Percentiles rank a stretch among this genome's conserved stretches.
These are phyloP conservation scores for Fusarium odoratissimum DNA, from an alignment of 2,329 filamentous ascomycete species.

Conservation along the genomic window DNA sequence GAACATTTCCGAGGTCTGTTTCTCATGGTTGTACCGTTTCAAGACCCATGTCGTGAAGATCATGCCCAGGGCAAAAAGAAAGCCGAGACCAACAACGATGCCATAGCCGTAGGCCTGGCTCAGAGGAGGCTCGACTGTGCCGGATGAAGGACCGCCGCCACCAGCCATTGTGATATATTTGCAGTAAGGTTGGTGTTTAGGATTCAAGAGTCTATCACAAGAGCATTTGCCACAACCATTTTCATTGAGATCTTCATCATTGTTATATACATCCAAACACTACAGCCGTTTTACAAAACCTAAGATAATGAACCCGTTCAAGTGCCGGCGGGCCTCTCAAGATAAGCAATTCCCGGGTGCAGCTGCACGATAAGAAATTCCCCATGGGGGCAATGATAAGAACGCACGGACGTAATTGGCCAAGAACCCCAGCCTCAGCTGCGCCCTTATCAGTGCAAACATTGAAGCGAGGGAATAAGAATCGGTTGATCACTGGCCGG, in stretches of 20 bases:
- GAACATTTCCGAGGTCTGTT: constrained; percentile 94
- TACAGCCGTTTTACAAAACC: not conserved
- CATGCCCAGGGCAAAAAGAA: constrained; percentile 80
- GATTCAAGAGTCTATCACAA: not conserved
- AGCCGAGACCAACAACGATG: constrained; percentile 79
- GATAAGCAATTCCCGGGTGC: constrained; percentile 9
- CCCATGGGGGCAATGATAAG: constrained; percentile 20
- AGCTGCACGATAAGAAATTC: constrained; percentile 5
- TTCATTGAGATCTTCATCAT: not conserved
- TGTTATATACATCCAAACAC: not conserved
- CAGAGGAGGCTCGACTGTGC: constrained; percentile 49
- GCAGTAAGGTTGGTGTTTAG: not conserved
- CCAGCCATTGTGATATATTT: constrained; percentile 29
- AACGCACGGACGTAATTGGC: constrained; percentile 3
- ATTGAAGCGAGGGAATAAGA: constrained; percentile 1
- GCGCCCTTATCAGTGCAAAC: constrained; percentile 17
- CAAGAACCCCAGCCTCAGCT: not conserved
- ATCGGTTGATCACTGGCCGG: constrained; percentile 13
- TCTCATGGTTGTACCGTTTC: constrained; percentile 64
- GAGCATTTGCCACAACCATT: not conserved
- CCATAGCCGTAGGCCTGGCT: constrained; percentile 79
- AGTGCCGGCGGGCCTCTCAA: constrained; percentile 22
- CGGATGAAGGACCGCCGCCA: constrained; percentile 32
- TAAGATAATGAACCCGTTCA: constrained; percentile 1
- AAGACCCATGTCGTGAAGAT: constrained; percentile 34